Evolutionary conservation across 805 yeast genomes (phyloP).

Genomic region (Isabelozyma pseudorhagii): DNA sequence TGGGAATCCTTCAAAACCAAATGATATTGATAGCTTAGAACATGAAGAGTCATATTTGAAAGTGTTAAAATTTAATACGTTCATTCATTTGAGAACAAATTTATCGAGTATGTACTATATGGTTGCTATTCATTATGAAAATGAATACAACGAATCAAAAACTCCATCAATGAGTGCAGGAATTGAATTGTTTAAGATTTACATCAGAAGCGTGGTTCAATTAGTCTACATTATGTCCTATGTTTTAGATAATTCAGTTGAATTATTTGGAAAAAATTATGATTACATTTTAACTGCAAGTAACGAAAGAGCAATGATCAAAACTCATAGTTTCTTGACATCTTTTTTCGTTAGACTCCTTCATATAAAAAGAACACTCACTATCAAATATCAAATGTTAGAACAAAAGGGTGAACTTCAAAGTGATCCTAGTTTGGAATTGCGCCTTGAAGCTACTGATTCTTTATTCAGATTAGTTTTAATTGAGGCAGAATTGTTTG

Average conservation of each 20-base stretch:
- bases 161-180: conserved; percentile 35
- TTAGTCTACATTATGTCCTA: conserved; percentile 41
- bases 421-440: conserved; percentile 10
- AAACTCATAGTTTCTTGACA: conserved; percentile 36
- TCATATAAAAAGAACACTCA: conserved; percentile 33
- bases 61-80: conserved; percentile 32
- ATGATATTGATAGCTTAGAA: conserved; percentile 15
- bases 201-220: conserved; percentile 38
- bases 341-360: conserved; percentile 38
- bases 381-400: conserved; percentile 9
- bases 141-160: conserved; percentile 22
- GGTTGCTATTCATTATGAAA: conserved; percentile 40
- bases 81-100: conserved; percentile 36
- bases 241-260: conserved; percentile 40
- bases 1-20: conserved; percentile 6
- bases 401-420: conserved; percentile 7
- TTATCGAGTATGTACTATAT: conserved; percentile 38
- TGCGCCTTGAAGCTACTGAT: conserved; percentile 29
- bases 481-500: conserved; percentile 39
- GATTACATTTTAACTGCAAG: conserved; percentile 35
- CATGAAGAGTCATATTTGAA: conserved; percentile 29
- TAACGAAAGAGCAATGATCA: conserved; percentile 38
- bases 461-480: conserved; percentile 28
- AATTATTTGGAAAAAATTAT: conserved; percentile 37
- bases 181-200: conserved; percentile 39